Percentiles rank a stretch among this genome's conserved stretches.
Evolutionary conservation across 306 rosid species (phyloP).

Genomic region (Ormosia emarginata): DNA sequence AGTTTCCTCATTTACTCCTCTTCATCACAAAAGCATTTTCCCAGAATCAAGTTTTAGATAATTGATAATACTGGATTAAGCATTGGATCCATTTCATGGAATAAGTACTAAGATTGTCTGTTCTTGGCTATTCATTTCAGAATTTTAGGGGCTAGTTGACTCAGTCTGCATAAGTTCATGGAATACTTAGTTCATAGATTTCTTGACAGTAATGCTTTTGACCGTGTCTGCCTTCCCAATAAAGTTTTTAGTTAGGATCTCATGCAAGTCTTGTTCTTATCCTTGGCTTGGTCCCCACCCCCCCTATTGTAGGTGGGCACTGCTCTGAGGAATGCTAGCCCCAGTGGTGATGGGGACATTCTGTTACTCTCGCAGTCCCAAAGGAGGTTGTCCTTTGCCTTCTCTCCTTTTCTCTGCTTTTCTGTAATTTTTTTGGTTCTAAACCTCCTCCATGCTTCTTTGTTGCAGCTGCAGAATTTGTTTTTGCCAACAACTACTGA

Average conservation of each 20-base stretch:
- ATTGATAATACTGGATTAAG: neutral
- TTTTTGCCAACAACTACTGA: conserved; percentile 28
- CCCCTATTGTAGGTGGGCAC: conserved; percentile 61
- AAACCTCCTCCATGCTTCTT: conserved; percentile 25
- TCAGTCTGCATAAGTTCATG: conserved; percentile 22
- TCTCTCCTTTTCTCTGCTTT: conserved; percentile 38
- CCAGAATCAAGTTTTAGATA: conserved; percentile 7
- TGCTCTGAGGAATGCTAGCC: conserved; percentile 41
- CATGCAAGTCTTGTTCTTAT: conserved; percentile 46
- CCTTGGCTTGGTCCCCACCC: conserved; percentile 52
- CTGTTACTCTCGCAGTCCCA: conserved; percentile 38
- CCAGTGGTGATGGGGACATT: conserved; percentile 50
- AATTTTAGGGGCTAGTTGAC: conserved; percentile 19
- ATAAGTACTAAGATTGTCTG: neutral
- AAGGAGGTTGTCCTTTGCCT: conserved; percentile 53
- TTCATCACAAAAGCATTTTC: neutral
- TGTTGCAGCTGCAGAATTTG: conserved; percentile 39
- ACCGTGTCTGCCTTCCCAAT: conserved; percentile 36
- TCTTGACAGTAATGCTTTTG: conserved; percentile 22
- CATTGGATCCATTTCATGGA: conserved; percentile 7
- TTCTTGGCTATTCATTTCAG: conserved; percentile 10
- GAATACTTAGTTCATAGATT: conserved; percentile 26
- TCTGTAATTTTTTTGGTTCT: conserved; percentile 19
- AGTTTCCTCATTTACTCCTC: neutral
- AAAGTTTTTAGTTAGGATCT: conserved; percentile 47